Evolutionary conservation across 768 basidiomycete genomes (phyloP).

Genomic region (Panaeolus papilionaceus): DNA sequence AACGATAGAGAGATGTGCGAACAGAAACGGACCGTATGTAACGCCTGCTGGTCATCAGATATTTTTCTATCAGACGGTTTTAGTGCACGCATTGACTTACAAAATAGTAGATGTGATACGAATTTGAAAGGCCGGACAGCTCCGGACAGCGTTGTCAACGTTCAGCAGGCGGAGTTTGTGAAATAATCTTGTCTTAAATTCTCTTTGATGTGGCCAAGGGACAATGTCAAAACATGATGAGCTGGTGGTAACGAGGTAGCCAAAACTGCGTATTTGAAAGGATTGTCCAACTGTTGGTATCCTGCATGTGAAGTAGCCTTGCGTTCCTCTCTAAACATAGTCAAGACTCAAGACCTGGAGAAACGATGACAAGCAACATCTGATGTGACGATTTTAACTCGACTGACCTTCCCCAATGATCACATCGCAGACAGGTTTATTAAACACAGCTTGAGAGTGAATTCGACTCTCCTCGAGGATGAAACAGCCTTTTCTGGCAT

Average conservation of each 20-base stretch:
- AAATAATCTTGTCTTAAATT: background rate
- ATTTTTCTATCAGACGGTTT: background rate
- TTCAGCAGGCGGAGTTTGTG: slow-evolving; percentile 9
- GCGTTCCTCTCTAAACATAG: background rate
- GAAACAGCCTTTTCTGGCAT: slow-evolving; percentile 7
- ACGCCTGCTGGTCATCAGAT: background rate
- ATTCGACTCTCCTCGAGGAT: slow-evolving; percentile 9
- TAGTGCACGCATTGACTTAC: slow-evolving; percentile 4
- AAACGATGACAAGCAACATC: background rate
- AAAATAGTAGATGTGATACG: slow-evolving; percentile 5
- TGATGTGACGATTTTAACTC: slow-evolving; percentile 9
- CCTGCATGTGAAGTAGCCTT: background rate
- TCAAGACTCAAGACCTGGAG: background rate
- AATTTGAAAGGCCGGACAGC: slow-evolving; percentile 4
- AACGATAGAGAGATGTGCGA: background rate
- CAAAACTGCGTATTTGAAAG: background rate
- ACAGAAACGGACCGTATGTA: slow-evolving; percentile 7
- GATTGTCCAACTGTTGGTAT: background rate
- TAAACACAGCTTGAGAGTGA: slow-evolving; percentile 1
- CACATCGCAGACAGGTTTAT: background rate
- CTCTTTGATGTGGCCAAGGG: slow-evolving; percentile 3
- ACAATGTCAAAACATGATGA: background rate
- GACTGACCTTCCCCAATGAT: slow-evolving; percentile 3
- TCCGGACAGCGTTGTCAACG: slow-evolving; percentile 1
- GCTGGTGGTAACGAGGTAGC: background rate